Conservation (phyloP, 1,284 basidiomycete genomes). For the Violaceomyces palustris region DNA sequence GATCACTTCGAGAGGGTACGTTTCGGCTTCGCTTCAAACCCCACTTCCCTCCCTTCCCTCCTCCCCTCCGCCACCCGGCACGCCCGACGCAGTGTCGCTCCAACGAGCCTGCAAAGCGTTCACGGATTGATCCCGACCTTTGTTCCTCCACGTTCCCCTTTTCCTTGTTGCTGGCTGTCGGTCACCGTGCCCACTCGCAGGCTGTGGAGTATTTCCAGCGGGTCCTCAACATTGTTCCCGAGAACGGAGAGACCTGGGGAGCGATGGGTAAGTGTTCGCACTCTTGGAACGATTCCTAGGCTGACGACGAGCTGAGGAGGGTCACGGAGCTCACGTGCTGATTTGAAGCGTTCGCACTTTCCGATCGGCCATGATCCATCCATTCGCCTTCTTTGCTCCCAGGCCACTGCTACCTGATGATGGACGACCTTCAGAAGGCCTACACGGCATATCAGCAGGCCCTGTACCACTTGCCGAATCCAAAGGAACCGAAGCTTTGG, state of each 20-base stretch:
- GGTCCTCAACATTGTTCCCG: slow-evolving; percentile 65
- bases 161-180: background rate
- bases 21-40: background rate
- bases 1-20: slow-evolving; percentile 51
- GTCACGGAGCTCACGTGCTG: background rate
- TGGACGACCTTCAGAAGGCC: slow-evolving; percentile 96
- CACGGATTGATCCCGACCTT: background rate
- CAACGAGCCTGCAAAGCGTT: too few species aligned
- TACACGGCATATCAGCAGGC: slow-evolving; percentile 99
- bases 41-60: background rate
- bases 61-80: too few species aligned
- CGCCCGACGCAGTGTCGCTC: too few species aligned
- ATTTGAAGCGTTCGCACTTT: background rate
- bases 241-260: slow-evolving; percentile 52
- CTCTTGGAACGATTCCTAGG: slow-evolving; percentile 56
- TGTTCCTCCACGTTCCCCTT: slow-evolving; percentile 2
- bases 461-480: slow-evolving; percentile 87
- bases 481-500: slow-evolving; percentile 98
- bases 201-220: slow-evolving; percentile 93
- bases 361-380: slow-evolving; percentile 6
- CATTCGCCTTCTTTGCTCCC: too few species aligned
- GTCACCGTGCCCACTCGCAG: slow-evolving; percentile 54
- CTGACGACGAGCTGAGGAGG: background rate
- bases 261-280: too few species aligned
- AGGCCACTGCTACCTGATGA: slow-evolving; percentile 99